Percentiles rank a stretch among this genome's conserved stretches.
Conservation (phyloP, 495 filamentous ascomycete species). For the Neurospora hispaniola region DNA sequence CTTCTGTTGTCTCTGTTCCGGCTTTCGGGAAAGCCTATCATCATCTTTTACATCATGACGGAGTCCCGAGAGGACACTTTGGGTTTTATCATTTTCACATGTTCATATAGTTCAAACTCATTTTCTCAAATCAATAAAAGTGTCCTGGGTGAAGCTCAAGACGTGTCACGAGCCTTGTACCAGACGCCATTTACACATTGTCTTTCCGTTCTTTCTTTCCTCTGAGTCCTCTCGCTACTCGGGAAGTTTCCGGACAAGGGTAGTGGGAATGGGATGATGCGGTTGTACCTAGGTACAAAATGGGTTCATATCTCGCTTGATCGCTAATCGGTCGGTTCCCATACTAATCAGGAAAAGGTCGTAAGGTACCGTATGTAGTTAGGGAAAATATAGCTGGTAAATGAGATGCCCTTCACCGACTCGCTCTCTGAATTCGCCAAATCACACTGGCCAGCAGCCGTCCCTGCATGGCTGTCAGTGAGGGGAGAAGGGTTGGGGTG, state of each 20-base stretch:
- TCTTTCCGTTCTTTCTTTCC: neutral
- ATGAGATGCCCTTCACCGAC: neutral
- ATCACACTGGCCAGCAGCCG: neutral
- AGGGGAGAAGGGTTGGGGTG: neutral
- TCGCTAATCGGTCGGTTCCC: neutral
- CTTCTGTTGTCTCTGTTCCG: neutral
- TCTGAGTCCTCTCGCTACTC: neutral
- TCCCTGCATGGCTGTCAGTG: neutral
- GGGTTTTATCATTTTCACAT: neutral
- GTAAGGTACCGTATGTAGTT: neutral
- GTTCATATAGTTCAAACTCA: neutral
- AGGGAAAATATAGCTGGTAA: neutral
- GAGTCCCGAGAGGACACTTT: neutral
- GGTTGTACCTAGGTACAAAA: too few relatives aligned
- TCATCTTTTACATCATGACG: neutral
- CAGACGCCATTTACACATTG: neutral
- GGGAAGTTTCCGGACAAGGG: neutral
- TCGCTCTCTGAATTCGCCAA: neutral
- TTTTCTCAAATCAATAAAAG: neutral
- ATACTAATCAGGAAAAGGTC: neutral
- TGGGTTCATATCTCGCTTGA: neutral
- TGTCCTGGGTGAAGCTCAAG: neutral
- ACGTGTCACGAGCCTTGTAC: neutral
- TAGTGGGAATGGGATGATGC: neutral
- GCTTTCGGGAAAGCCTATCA: neutral